phyloP scores from a whole-genome alignment of 1,139 yeast genomes.

The Blastobotrys malaysiensis region DNA sequence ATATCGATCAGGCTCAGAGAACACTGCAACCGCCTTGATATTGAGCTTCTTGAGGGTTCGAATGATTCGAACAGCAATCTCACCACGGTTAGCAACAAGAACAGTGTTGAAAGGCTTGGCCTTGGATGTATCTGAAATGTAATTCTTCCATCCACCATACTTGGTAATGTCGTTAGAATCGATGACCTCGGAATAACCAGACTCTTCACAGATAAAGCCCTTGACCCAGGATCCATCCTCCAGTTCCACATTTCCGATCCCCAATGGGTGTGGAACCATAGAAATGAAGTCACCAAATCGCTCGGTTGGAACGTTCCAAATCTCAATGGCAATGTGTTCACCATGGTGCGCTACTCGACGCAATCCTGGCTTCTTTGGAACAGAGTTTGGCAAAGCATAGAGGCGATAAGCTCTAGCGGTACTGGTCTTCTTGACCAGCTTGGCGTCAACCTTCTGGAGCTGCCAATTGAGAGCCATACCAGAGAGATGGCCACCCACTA shows the following conservation, averaged over 20 bases:
- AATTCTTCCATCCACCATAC: slow-evolving; percentile 84
- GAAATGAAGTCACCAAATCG: slow-evolving; percentile 74
- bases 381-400: slow-evolving; percentile 71
- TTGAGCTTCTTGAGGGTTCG: slow-evolving; percentile 76
- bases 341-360: slow-evolving; percentile 60
- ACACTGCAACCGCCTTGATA: slow-evolving; percentile 78
- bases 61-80: slow-evolving; percentile 91
- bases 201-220: slow-evolving; percentile 90
- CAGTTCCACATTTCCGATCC: slow-evolving; percentile 86
- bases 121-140: slow-evolving; percentile 41
- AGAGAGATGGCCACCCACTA: slow-evolving; percentile 90
- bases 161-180: slow-evolving; percentile 76
- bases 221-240: slow-evolving; percentile 77
- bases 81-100: slow-evolving; percentile 95
- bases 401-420: slow-evolving; percentile 71
- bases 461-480: slow-evolving; percentile 96
- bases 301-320: slow-evolving; percentile 74
- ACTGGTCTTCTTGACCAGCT: slow-evolving; percentile 55
- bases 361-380: slow-evolving; percentile 89
- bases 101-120: slow-evolving; percentile 74
- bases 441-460: slow-evolving; percentile 78
- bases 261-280: slow-evolving; percentile 91
- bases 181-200: slow-evolving; percentile 57
- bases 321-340: slow-evolving; percentile 61
- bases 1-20: slow-evolving; percentile 84